These are phyloP conservation scores for Phlyctochytrium planicorne DNA, from an alignment of 192 early-diverging fungal genomes.

Conservation along the genomic window DNA sequence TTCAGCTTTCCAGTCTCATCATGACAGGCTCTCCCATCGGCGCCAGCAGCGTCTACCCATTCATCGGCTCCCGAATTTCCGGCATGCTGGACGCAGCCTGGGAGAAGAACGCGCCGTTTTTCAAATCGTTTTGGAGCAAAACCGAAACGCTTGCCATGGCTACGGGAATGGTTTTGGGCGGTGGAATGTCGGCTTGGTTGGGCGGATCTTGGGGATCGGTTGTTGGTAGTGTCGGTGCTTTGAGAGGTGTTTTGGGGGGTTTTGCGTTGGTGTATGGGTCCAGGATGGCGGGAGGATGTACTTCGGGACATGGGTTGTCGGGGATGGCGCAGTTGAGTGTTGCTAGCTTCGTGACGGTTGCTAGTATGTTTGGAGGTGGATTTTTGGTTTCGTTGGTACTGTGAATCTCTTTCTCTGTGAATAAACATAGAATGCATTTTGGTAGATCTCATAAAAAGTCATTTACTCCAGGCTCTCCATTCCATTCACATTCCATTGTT, in stretches of 20 bases:
- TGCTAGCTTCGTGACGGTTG: constrained; percentile 28
- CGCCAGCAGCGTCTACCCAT: constrained; percentile 13
- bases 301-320: constrained; percentile 35
- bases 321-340: constrained; percentile 31
- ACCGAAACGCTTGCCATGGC: constrained; percentile 7
- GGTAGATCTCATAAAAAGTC: too few species aligned
- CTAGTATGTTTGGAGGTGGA: constrained; percentile 32
- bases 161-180: constrained; percentile 22
- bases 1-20: constrained; percentile 16
- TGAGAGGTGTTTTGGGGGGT: constrained; percentile 21
- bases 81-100: constrained; percentile 23
- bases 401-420: too few species aligned
- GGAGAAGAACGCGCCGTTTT: constrained; percentile 23
- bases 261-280: constrained; percentile 28
- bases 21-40: constrained; percentile 14
- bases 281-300: constrained; percentile 36
- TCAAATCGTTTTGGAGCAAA: not conserved
- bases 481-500: too few species aligned
- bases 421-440: too few species aligned
- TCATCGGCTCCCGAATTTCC: constrained; percentile 16
- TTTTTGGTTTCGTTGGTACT: constrained; percentile 9
- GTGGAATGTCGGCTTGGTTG: constrained; percentile 6
- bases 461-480: too few species aligned
- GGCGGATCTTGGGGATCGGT: not conserved
- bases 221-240: not conserved